Percentiles rank a stretch among this genome's conserved stretches.
phyloP scores from a whole-genome alignment of 2,329 filamentous ascomycete species.

The Penicillium decumbens region DNA sequence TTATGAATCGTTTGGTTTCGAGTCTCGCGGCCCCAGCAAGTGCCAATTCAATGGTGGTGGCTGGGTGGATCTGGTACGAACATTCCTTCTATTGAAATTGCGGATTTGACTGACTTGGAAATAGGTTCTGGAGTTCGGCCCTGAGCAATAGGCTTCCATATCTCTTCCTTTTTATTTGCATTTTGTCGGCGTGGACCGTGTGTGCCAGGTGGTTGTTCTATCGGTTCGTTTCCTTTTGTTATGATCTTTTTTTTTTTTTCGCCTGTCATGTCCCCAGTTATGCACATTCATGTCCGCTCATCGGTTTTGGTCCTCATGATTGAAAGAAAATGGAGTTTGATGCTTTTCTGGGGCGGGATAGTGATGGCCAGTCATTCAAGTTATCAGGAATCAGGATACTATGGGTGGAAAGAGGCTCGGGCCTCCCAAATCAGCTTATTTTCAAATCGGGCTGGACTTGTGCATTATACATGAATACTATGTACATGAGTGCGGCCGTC shows the following conservation, averaged over 20 bases:
- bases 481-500: slow-evolving; percentile 14
- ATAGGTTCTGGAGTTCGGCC: slow-evolving; percentile 30
- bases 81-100: background rate
- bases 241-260: slow-evolving; percentile 5
- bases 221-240: slow-evolving; percentile 6
- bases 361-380: slow-evolving; percentile 16
- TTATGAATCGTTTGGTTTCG: slow-evolving; percentile 73
- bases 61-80: slow-evolving; percentile 74
- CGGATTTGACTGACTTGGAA: background rate
- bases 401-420: slow-evolving; percentile 10
- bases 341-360: slow-evolving; percentile 23
- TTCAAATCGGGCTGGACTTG: slow-evolving; percentile 11
- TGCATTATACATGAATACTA: slow-evolving; percentile 24
- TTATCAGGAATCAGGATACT: slow-evolving; percentile 12
- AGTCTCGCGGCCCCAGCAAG: slow-evolving; percentile 62
- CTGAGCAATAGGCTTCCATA: slow-evolving; percentile 17
- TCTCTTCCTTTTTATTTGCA: slow-evolving; percentile 11
- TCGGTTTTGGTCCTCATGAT: slow-evolving; percentile 21
- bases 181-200: slow-evolving; percentile 20
- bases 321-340: slow-evolving; percentile 35
- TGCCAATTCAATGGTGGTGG: slow-evolving; percentile 71
- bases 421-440: slow-evolving; percentile 2
- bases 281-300: slow-evolving; percentile 20
- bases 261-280: slow-evolving; percentile 15
- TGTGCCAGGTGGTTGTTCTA: slow-evolving; percentile 2